Base-by-base conservation (phyloP, 495 filamentous ascomycete species). In the Aspergillus cavernicola region DNA sequence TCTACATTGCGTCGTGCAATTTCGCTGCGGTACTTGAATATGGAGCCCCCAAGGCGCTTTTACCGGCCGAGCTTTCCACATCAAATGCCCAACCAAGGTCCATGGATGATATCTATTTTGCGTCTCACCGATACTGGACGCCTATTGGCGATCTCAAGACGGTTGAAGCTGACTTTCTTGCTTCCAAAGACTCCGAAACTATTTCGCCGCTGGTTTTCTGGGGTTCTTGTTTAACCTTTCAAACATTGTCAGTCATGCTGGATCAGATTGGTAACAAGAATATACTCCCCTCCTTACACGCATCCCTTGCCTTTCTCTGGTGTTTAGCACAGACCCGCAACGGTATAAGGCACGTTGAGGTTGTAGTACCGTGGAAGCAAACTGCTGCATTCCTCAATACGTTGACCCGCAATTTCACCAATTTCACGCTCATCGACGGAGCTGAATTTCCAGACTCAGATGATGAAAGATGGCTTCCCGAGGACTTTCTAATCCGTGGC, bases 401-500 rank as follows among this genome's bases (percentile, higher is more conserved):
- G 11, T 71, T 93, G 9, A 58, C 71, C 6, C 70, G 68, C 4
- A 73, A 60, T 15, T 67, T 75, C 13, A 65, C 61, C 12, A 50
- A 73, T 41, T 70, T 74, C 40, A 53, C 64, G 11, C 75, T 75
- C 1, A 70, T 85, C 28, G 79, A 83, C 41, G 60, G 62, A 24
- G 62, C 75, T 31, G 56, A 58, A 0, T 86, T 88, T 40, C 85
- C 81, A 0, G 55, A 63, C 39, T 63, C 75, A 6, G 73, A 82
- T 2, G 77, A 83, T 36, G 71, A 61, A 7, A 72, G 80, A n/a
- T 89, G 89, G 4, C 64, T 96, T 0, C 85, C 89, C 0, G 93
- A 97, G 56, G 93, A 98, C 56, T 96, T 83, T 53, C 73, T 84
- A 0, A 82, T 95, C 49, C 80, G 86, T 5, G 93, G 92, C 0